Evolutionary conservation across 75 land plant genomes (phyloP), one percentile per base, ranked within the genome.

Genomic region (Cupressus sempervirens): DNA sequence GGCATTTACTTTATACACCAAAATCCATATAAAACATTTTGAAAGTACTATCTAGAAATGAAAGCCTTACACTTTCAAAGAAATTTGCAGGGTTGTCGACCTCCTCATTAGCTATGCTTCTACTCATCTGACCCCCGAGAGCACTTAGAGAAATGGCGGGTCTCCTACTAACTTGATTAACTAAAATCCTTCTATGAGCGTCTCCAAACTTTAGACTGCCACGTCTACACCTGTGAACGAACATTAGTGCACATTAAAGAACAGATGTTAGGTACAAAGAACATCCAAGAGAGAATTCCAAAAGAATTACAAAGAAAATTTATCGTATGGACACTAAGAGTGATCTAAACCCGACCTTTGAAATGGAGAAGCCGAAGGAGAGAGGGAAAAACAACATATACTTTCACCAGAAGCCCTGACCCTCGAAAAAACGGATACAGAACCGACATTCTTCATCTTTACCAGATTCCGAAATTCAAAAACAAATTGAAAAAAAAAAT

Each of bases 61-160:
- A 50, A 18, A 20, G 62, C 23, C 62, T 54, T 54, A 56, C 23
- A 68, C 16, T 77, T 77, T 38, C 30, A 43, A 77, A 77, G 46
- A 77, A 77, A 8, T 77, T 77, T 41, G 12, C 40, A 29, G 80
- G 80, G 45, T 40, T 34, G 23, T 45, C 38, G 18, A 76, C 80
- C 46, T 77, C 80, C 29, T 77, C 29, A 76, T 76, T 43, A 76
- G 45, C 9, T 76, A 41, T 43, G n/a, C 80, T 40, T 77, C 46
- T 77, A 41, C 46, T 77, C 46, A 77, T 40, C 80, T 77, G 80
- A 77, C 46, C 46, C 41, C 48, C 45, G 12, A 77, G 26, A 41
- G 46, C 80, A 77, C 72, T 68, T 68, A 43, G 16, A 41, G 46
- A 46, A 40, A 77, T 41, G 80, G 43, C 80, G 23, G 80, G 46